A percentile compares a stretch with the other conserved stretches of the same genome.
phyloP scores from a whole-genome alignment of 1,284 basidiomycete genomes.

The Sporisorium graminicola region DNA sequence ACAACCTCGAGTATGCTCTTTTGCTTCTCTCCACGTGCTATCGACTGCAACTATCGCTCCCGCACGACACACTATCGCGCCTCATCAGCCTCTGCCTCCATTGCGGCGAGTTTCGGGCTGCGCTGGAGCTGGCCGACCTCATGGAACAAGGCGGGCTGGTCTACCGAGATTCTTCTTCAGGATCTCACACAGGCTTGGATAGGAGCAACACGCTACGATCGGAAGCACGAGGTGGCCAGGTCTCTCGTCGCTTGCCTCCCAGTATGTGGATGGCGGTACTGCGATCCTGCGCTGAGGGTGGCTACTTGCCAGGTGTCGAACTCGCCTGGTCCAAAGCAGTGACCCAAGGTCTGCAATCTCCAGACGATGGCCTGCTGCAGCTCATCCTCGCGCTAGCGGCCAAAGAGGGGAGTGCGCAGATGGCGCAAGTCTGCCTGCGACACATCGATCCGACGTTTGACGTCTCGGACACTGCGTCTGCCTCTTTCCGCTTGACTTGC shows the following conservation, averaged over 20 bases:
- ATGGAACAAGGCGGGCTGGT: slow-evolving; percentile 37
- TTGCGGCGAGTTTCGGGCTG: slow-evolving; percentile 45
- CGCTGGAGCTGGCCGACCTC: slow-evolving; percentile 47
- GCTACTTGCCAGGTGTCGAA: slow-evolving; percentile 51
- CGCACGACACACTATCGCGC: slow-evolving; percentile 20
- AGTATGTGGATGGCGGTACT: slow-evolving; percentile 60
- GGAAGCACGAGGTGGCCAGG: slow-evolving; percentile 13
- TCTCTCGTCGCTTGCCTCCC: slow-evolving; percentile 30
- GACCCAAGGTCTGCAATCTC: slow-evolving; percentile 22
- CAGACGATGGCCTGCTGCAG: slow-evolving; percentile 55
- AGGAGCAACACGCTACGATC: slow-evolving; percentile 5
- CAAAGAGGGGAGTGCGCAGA: slow-evolving; percentile 42
- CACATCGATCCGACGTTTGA: slow-evolving; percentile 26
- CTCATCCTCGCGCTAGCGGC: slow-evolving; percentile 45
- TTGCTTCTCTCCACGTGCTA: slow-evolving; percentile 42
- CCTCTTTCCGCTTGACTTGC: background rate
- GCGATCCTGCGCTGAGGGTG: slow-evolving; percentile 47
- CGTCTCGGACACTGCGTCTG: background rate
- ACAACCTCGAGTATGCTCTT: slow-evolving; percentile 56
- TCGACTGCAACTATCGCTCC: slow-evolving; percentile 22
- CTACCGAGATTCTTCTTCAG: slow-evolving; percentile 4
- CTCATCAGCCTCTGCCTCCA: slow-evolving; percentile 37
- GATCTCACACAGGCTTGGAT: background rate
- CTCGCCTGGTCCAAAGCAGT: slow-evolving; percentile 55
- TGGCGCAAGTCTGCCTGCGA: slow-evolving; percentile 32